Evolutionary conservation across 306 rosid species (phyloP), one percentile per base, ranked within the genome.

Genomic region (Trifolium subterraneum): DNA sequence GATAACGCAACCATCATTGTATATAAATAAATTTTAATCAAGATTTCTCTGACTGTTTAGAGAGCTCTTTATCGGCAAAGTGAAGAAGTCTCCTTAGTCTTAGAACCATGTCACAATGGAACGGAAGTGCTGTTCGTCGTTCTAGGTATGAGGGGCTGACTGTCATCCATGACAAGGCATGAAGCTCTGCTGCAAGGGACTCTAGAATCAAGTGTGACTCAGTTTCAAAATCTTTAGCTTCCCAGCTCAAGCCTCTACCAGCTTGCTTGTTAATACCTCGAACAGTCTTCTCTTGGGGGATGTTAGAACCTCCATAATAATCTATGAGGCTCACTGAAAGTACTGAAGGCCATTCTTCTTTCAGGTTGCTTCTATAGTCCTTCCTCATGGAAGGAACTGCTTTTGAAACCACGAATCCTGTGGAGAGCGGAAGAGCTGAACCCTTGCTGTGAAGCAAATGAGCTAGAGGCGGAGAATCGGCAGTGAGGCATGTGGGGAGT

Each of bases 361-460:
- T 94, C 75, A 78, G 65, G 83, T 85, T 92, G 85, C 88, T 88
- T 72, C 85, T 85, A 39, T 44, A 64, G 78, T 93, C 98, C 87
- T 81, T 91, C 78, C 97, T 88, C 96, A 89, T 91, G 19, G 96
- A 86, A 42, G 97, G 87, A 51, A 91, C 96, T 12, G 97, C 97
- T 86, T 92, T 94, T 31, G 99, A 94, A 80, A 92, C 90, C 55
- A 87, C 92, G 54, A 91, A 94, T 68, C 97, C 97, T 12, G 99
- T 90, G 42, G 97, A 90, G 60, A 91, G 88, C 0, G 99, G 96
- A 82, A 92, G 91, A 13, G 99, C 97, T 67, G 95, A 87, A 75
- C 99, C 99, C 81, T 94, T 94, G 79, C 99, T 94, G 83, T 92
- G 99, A 70, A 94, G 99, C 77, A 94, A 89, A 84, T 94, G 99